Percentiles rank a stretch among this genome's conserved stretches.
Evolutionary conservation across 192 early-diverging fungal genomes (phyloP).

Genomic region (Oehlia diaphana): DNA sequence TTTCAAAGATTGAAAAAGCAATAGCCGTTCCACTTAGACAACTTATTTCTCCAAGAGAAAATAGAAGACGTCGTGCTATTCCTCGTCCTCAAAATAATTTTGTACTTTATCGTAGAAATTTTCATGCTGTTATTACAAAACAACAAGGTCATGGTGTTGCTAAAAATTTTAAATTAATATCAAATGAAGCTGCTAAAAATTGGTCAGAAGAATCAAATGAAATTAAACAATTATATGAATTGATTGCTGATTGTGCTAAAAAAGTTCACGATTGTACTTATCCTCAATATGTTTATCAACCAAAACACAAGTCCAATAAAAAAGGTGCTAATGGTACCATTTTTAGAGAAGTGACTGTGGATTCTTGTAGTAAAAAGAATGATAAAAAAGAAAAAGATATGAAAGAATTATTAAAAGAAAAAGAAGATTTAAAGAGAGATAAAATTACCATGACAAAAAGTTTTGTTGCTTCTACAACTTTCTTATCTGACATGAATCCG

Average conservation of each 20-base stretch:
- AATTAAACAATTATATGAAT: conserved; percentile 18
- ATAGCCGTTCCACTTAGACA: conserved; percentile 9
- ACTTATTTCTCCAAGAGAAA: conserved; percentile 18
- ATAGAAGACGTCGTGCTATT: conserved; percentile 1
- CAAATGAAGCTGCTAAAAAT: conserved; percentile 15
- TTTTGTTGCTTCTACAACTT: not conserved
- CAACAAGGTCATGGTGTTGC: conserved; percentile 17
- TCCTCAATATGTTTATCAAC: conserved; percentile 23
- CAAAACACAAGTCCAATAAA: conserved; percentile 13
- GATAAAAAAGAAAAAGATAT: not conserved
- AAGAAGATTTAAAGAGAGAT: not conserved
- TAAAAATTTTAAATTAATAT: conserved; percentile 22
- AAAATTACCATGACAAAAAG: not conserved
- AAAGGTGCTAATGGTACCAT: conserved; percentile 12
- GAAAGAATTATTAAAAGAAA: not conserved
- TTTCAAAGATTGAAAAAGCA: conserved; percentile 6
- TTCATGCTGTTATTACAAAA: conserved; percentile 20
- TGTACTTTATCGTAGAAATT: conserved; percentile 18
- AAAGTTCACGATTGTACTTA: conserved; percentile 23
- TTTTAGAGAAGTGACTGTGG: conserved; percentile 10
- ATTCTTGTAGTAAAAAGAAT: conserved; percentile 10
- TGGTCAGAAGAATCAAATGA: conserved; percentile 22
- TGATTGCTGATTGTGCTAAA: conserved; percentile 20
- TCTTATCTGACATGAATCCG: not conserved
- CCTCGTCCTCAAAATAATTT: conserved; percentile 21